A percentile compares a stretch with the other conserved stretches of the same genome.
phyloP scores from a whole-genome alignment of 129 eudicot species.

The Cynara cardunculus region DNA sequence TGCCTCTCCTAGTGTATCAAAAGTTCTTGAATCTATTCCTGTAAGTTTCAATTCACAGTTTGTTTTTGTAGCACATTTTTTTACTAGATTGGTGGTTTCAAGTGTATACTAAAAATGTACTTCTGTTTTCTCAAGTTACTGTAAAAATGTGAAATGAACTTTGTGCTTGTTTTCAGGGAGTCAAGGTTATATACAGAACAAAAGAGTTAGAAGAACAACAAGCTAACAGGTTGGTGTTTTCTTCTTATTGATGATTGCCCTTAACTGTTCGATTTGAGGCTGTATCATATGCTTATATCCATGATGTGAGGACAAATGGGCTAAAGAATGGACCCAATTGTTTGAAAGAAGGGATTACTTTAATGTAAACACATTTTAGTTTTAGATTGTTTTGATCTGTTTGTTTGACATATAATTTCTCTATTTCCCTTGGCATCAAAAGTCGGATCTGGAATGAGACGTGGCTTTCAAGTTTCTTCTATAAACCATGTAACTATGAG shows the following conservation, averaged over 20 bases:
- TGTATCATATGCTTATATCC: background rate
- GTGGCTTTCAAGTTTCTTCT: constrained; percentile 93
- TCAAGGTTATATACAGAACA: constrained; percentile 84
- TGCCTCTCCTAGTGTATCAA: constrained; percentile 75
- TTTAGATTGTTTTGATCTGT: background rate
- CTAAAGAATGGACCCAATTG: background rate
- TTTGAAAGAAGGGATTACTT: background rate
- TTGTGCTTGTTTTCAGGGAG: constrained; percentile 56
- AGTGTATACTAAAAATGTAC: background rate
- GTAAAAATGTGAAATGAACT: background rate
- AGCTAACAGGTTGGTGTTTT: constrained; percentile 68
- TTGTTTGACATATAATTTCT: constrained; percentile 10
- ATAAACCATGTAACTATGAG: constrained; percentile 96
- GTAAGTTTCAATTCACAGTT: constrained; percentile 38
- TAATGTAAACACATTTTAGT: background rate
- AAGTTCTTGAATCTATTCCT: constrained; percentile 89
- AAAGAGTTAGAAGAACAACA: constrained; percentile 90
- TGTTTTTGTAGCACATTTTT: background rate
- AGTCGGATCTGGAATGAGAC: constrained; percentile 99
- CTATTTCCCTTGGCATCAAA: constrained; percentile 24
- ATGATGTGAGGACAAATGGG: background rate
- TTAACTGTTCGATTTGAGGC: background rate
- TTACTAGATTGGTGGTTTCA: background rate
- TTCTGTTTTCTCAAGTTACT: background rate
- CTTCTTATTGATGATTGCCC: background rate